phyloP scores from a whole-genome alignment of 192 early-diverging fungal genomes.

The Coemansia sp. region DNA sequence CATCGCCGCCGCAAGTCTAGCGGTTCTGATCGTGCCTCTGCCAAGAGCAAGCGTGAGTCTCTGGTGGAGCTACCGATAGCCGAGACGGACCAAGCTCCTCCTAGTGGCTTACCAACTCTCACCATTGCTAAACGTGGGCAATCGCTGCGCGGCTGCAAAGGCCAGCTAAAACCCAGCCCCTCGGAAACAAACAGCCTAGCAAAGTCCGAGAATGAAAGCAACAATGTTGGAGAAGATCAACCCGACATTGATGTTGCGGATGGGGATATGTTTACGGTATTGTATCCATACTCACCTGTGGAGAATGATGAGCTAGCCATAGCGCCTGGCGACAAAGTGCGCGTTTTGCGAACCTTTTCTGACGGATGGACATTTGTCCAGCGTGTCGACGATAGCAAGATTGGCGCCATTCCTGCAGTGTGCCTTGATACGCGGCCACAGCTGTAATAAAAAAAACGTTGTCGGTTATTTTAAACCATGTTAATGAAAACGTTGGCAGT shows the following conservation, averaged over 20 bases:
- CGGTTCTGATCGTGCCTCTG: too few relatives aligned
- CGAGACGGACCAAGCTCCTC: too few relatives aligned
- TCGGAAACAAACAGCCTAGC: background rate
- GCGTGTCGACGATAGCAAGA: conserved; percentile 11
- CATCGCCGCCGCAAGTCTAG: too few relatives aligned
- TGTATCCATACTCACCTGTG: conserved; percentile 29
- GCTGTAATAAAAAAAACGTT: too few relatives aligned
- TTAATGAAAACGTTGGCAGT: too few relatives aligned
- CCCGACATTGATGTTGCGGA: background rate
- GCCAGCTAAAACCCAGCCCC: background rate
- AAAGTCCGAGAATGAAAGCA: background rate
- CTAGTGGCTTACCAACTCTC: background rate
- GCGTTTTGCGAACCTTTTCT: conserved; percentile 26
- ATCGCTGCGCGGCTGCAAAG: conserved; percentile 19
- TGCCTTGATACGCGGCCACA: conserved; percentile 12
- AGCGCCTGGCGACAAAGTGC: conserved; percentile 28
- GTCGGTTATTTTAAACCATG: too few relatives aligned
- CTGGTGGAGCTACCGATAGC: too few relatives aligned
- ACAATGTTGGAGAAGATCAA: background rate
- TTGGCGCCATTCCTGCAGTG: conserved; percentile 34
- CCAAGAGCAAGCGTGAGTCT: too few relatives aligned
- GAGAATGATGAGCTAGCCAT: conserved; percentile 30
- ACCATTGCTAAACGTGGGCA: conserved; percentile 15
- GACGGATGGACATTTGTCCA: conserved; percentile 41
- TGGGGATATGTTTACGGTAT: conserved; percentile 17